Evolutionary conservation across 306 rosid genomes (phyloP).

Genomic region (Vicia villosa): DNA sequence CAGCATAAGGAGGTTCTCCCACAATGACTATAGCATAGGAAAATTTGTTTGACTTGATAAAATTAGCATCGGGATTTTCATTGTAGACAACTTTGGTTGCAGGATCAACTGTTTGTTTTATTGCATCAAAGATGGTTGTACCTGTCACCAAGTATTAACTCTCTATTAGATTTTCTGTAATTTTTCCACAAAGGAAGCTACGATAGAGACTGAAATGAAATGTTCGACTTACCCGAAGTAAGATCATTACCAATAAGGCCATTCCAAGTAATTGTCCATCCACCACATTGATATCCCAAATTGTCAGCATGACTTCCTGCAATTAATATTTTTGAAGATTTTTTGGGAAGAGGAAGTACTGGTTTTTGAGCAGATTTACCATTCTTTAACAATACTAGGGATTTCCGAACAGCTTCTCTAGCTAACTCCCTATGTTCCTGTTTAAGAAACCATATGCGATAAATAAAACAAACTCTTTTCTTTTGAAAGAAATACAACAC

Average conservation of each 20-base stretch:
- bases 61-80: conserved; percentile 64
- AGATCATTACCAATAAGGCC: conserved; percentile 75
- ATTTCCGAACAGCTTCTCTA: conserved; percentile 91
- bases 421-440: conserved; percentile 95
- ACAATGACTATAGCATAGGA: conserved; percentile 73
- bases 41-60: conserved; percentile 64
- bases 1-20: conserved; percentile 91
- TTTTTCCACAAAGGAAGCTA: not conserved
- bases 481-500: too few relatives aligned
- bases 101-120: conserved; percentile 68
- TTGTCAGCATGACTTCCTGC: conserved; percentile 92
- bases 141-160: conserved; percentile 45
- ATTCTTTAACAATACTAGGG: conserved; percentile 72
- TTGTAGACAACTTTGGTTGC: conserved; percentile 72
- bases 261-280: conserved; percentile 98
- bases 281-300: conserved; percentile 93
- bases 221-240: conserved; percentile 59
- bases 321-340: conserved; percentile 68
- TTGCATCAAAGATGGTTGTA: conserved; percentile 79
- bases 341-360: conserved; percentile 91
- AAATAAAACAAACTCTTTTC: too few relatives aligned
- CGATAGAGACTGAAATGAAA: not conserved
- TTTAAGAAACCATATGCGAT: conserved; percentile 9
- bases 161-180: not conserved
- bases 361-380: conserved; percentile 59